Conservation (phyloP, 768 basidiomycete genomes). For the Tephrocybe rancida region DNA sequence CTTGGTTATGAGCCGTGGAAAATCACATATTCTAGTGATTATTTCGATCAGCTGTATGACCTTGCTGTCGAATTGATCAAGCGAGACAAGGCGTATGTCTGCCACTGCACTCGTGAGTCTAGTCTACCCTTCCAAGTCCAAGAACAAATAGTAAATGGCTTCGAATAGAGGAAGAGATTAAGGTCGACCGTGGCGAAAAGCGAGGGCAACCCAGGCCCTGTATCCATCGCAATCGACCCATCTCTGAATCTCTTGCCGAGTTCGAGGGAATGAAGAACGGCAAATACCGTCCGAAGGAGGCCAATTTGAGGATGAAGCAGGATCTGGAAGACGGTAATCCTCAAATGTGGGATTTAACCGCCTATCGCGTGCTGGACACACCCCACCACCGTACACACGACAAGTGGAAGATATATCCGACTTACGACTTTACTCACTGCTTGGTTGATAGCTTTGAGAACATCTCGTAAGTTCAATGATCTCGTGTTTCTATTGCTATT, state of each 20-base stretch:
- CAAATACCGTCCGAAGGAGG: constrained; percentile 88
- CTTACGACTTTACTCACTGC: constrained; percentile 99
- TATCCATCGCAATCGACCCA: constrained; percentile 80
- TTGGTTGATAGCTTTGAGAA: constrained; percentile 98
- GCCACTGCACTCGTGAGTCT: constrained; percentile 89
- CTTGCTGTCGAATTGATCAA: constrained; percentile 88
- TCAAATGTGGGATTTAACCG: constrained; percentile 99
- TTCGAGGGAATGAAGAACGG: constrained; percentile 94
- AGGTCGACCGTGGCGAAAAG: constrained; percentile 84
- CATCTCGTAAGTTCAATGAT: constrained; percentile 78
- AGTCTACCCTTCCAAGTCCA: not conserved
- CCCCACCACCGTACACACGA: constrained; percentile 92
- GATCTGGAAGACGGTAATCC: constrained; percentile 92
- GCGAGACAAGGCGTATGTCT: constrained; percentile 92
- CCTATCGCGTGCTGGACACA: constrained; percentile 89
- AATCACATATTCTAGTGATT: constrained; percentile 98
- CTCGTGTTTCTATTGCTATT: not conserved
- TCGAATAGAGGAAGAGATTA: constrained; percentile 87
- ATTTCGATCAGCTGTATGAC: constrained; percentile 86
- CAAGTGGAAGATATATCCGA: constrained; percentile 97
- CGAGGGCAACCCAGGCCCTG: constrained; percentile 82
- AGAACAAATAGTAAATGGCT: not conserved
- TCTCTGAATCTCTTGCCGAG: constrained; percentile 85
- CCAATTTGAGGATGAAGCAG: constrained; percentile 96
- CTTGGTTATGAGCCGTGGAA: constrained; percentile 98